Evolutionary conservation across 73 alveolate species (phyloP).

Genomic region (Paramecium bursaria): DNA sequence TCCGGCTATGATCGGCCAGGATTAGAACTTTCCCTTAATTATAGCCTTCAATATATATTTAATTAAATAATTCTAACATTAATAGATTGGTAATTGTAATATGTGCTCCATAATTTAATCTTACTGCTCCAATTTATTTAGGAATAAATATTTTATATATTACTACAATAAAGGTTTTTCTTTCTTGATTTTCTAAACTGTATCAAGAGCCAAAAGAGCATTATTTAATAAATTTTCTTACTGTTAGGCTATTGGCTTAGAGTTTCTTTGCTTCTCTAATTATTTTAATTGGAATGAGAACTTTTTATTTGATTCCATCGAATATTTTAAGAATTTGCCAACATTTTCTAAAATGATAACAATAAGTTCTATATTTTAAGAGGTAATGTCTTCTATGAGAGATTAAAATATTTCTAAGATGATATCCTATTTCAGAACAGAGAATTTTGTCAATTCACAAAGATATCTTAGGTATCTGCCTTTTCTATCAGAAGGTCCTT

Average conservation of each 20-base stretch:
- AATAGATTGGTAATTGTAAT: conserved; percentile 2
- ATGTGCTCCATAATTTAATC: conserved; percentile 22
- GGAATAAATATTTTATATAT: conserved; percentile 49
- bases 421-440: conserved; percentile 38
- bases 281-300: conserved; percentile 20
- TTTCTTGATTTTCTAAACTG: conserved; percentile 36
- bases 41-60: conserved; percentile 16
- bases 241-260: conserved; percentile 42
- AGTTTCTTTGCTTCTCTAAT: conserved; percentile 46
- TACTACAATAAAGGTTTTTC: conserved; percentile 51
- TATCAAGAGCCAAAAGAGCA: conserved; percentile 55
- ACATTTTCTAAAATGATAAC: conserved; percentile 54
- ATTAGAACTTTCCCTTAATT: conserved; percentile 32
- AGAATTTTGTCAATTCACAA: conserved; percentile 66
- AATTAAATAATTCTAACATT: background rate
- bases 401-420: conserved; percentile 57
- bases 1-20: conserved; percentile 41
- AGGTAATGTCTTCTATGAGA: conserved; percentile 53
- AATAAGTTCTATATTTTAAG: conserved; percentile 60
- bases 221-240: background rate
- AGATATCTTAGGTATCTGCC: conserved; percentile 60
- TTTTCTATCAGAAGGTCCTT: conserved; percentile 51
- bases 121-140: conserved; percentile 52
- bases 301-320: conserved; percentile 61
- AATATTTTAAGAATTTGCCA: conserved; percentile 63